Conservation (phyloP, 169 alveolate genomes). For the Ophryocystis elektroscirrha region DNA sequence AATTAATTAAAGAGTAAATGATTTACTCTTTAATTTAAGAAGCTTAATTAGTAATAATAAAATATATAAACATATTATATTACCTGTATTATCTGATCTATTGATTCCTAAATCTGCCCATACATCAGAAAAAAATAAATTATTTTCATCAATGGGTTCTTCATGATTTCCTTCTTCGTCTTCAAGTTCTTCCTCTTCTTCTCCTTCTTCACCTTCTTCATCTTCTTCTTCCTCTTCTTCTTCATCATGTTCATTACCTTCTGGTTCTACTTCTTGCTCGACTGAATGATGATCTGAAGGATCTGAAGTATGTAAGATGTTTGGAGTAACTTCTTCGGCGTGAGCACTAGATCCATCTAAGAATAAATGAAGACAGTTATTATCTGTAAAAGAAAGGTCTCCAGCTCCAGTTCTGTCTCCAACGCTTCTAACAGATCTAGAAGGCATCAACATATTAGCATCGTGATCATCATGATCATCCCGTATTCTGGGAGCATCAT, state of each 20-base stretch:
- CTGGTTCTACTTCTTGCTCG: slow-evolving; percentile 2
- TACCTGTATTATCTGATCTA: slow-evolving; percentile 3
- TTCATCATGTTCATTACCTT: slow-evolving; percentile 4
- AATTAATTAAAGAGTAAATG: background rate
- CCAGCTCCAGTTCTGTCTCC: no score
- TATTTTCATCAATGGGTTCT: background rate
- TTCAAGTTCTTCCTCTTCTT: slow-evolving; percentile 6
- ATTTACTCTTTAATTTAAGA: slow-evolving; percentile 4
- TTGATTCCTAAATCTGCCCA: no score
- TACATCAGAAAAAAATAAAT: background rate
- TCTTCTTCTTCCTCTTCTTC: slow-evolving; percentile 4
- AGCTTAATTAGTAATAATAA: background rate
- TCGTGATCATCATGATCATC: no score
- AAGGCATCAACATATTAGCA: no score
- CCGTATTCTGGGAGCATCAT: no score
- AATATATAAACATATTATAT: background rate
- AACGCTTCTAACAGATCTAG: no score
- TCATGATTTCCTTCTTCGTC: slow-evolving; percentile 1
- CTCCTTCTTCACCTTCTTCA: background rate
- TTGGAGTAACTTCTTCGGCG: no score
- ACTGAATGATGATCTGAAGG: no score
- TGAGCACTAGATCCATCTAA: no score
- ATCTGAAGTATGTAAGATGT: no score
- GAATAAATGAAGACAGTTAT: no score
- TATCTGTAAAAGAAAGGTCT: no score